Conservation (phyloP, 2,329 filamentous ascomycete genomes). For the Albifimbria verrucaria region DNA sequence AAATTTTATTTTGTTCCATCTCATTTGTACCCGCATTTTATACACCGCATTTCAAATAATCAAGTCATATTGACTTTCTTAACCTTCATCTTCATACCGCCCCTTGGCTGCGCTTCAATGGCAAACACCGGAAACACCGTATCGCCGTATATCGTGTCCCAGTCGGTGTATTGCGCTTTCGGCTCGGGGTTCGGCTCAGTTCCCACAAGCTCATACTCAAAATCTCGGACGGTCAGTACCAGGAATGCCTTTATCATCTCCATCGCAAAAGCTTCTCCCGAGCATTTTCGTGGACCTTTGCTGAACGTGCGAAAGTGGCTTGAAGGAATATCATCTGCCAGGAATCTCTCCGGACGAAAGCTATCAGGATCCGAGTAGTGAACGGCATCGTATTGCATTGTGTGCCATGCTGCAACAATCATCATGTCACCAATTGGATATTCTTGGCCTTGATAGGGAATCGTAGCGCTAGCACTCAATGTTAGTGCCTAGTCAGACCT, state of each 20-base stretch:
- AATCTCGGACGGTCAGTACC: slow-evolving; percentile 17
- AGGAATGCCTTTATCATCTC: slow-evolving; percentile 28
- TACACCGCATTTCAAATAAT: no score
- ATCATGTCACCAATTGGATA: slow-evolving; percentile 32
- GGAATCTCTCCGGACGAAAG: slow-evolving; percentile 42
- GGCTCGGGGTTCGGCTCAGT: slow-evolving; percentile 13
- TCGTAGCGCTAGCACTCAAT: slow-evolving; percentile 21
- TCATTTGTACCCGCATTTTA: no score
- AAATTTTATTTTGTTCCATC: no score
- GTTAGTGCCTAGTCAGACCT: not conserved
- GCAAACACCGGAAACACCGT: slow-evolving; percentile 16
- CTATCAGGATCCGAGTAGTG: slow-evolving; percentile 33
- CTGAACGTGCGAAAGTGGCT: slow-evolving; percentile 29
- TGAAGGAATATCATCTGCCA: slow-evolving; percentile 12
- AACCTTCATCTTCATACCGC: slow-evolving; percentile 20
- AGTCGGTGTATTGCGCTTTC: slow-evolving; percentile 15
- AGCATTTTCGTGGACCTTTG: slow-evolving; percentile 30
- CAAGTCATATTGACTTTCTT: slow-evolving; percentile 2
- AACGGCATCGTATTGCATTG: slow-evolving; percentile 24
- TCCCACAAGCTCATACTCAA: slow-evolving; percentile 19
- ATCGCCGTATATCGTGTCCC: slow-evolving; percentile 21
- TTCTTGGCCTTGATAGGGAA: slow-evolving; percentile 33
- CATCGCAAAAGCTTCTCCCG: slow-evolving; percentile 32
- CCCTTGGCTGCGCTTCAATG: slow-evolving; percentile 15
- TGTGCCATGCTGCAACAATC: slow-evolving; percentile 12